These are phyloP conservation scores for Roridomyces roridus DNA, from an alignment of 768 basidiomycete genomes.

Conservation along the genomic window DNA sequence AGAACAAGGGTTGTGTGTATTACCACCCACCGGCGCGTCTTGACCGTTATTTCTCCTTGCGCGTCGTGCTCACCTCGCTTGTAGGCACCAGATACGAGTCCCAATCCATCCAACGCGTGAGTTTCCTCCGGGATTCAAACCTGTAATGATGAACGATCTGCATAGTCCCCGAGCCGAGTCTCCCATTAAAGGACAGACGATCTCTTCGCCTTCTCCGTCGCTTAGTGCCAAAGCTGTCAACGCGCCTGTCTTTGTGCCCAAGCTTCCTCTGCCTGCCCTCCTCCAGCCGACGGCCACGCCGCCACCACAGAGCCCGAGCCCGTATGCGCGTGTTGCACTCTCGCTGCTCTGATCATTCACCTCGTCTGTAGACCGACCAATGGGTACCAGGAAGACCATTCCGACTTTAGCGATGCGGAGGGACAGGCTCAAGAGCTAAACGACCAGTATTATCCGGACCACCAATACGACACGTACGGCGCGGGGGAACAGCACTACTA, in stretches of 20 bases:
- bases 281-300: conserved; percentile 36
- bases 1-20: conserved; percentile 87
- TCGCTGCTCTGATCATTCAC: background rate
- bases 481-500: conserved; percentile 44
- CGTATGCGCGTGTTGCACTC: conserved; percentile 24
- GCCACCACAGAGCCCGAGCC: conserved; percentile 35
- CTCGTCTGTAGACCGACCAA: conserved; percentile 5
- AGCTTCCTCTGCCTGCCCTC: conserved; percentile 40
- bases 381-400: conserved; percentile 24
- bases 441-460: conserved; percentile 30
- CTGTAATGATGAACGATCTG: background rate
- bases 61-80: background rate
- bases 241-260: conserved; percentile 87
- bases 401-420: conserved; percentile 29
- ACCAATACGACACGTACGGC: conserved; percentile 42
- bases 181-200: conserved; percentile 42
- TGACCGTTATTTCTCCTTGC: background rate
- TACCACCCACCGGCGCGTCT: conserved; percentile 74
- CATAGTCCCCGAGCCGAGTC: conserved; percentile 50
- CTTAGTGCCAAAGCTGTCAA: conserved; percentile 74
- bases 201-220: conserved; percentile 32
- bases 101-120: conserved; percentile 32
- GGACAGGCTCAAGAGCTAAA: conserved; percentile 31
- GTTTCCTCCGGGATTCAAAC: conserved; percentile 17
- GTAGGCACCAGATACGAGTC: conserved; percentile 31